Evolutionary conservation across 2,329 filamentous ascomycete species (phyloP).

Genomic region (Botrytis hyacinthi): DNA sequence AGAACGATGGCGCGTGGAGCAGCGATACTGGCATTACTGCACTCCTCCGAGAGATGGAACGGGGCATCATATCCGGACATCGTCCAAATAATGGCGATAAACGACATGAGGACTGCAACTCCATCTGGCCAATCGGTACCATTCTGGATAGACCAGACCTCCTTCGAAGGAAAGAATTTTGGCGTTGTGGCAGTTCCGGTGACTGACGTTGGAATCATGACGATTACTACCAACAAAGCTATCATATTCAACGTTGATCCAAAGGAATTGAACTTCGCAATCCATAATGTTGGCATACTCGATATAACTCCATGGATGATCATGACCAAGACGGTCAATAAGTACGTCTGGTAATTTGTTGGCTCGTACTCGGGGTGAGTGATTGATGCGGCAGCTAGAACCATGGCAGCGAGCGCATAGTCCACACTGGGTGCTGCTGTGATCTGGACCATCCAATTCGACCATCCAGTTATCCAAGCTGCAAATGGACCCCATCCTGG

Average conservation of each 20-base stretch:
- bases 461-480: slow-evolving; percentile 69
- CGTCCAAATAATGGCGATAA: slow-evolving; percentile 69
- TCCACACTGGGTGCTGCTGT: slow-evolving; percentile 66
- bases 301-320: slow-evolving; percentile 65
- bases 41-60: slow-evolving; percentile 74
- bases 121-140: slow-evolving; percentile 67
- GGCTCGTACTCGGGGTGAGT: slow-evolving; percentile 63
- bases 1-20: slow-evolving; percentile 70
- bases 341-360: slow-evolving; percentile 63
- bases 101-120: slow-evolving; percentile 67
- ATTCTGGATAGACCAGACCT: slow-evolving; percentile 67
- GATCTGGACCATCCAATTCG: slow-evolving; percentile 66
- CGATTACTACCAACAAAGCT: slow-evolving; percentile 62
- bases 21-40: slow-evolving; percentile 68
- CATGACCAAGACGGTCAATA: slow-evolving; percentile 66
- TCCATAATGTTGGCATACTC: slow-evolving; percentile 68
- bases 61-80: slow-evolving; percentile 66
- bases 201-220: slow-evolving; percentile 61
- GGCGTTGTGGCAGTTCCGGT: slow-evolving; percentile 48
- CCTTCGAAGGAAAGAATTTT: slow-evolving; percentile 55
- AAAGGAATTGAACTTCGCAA: slow-evolving; percentile 67
- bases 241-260: slow-evolving; percentile 71
- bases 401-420: slow-evolving; percentile 67
- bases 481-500: slow-evolving; percentile 64
- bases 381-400: slow-evolving; percentile 68